Base-by-base conservation (phyloP, 2,329 filamentous ascomycete genomes). In the Penicillium olsonii region DNA sequence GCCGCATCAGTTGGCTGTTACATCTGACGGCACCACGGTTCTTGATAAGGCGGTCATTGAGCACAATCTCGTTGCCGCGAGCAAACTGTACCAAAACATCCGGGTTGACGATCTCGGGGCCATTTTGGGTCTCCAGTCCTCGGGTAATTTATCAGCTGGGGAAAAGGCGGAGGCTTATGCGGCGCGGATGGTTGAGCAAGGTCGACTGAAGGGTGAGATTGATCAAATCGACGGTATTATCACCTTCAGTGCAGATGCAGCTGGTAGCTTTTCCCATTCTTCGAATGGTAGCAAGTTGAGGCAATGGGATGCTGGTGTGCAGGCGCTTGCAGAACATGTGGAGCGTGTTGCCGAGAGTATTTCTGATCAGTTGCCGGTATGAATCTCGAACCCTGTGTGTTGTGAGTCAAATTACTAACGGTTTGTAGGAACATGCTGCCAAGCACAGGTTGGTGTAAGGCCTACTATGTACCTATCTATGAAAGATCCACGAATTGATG, bases 141-240 rank as follows among this genome's bases (percentile, higher is more conserved):
- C 65, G 14, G 67, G 64, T 12, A 70, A 76, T 33, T 56, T 72
- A 4, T 73, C 72, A 2, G 73, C 72, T 50, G 84, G 83, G 0
- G 88, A 88, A 43, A 87, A 86, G 68, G 92, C 92, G 3, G 94
- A 99, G 76, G 85, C 88, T 50, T 96, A 94, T 45, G 94, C 92
- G 11, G 91, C 92, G 4, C 82, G 84, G 61, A 99, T 99, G 94
- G 90, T 99, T 62, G 92, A 97, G 76, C 92, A 96, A 71, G 91
- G 90, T 9, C 84, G 94, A 26, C 74, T 99, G 43, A 83, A 87
- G 3, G 94, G 92, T 7, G 85, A 87, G 49, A 97, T 99, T 64
- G 92, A 99, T 71, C 94, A 99, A 76, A 92, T 99, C 49, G 89
- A 91, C 48, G 82, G 87, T 12, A 76, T 92, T 10, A 92, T 99